phyloP scores from a whole-genome alignment of 768 basidiomycete species.

The Russula emetica region DNA sequence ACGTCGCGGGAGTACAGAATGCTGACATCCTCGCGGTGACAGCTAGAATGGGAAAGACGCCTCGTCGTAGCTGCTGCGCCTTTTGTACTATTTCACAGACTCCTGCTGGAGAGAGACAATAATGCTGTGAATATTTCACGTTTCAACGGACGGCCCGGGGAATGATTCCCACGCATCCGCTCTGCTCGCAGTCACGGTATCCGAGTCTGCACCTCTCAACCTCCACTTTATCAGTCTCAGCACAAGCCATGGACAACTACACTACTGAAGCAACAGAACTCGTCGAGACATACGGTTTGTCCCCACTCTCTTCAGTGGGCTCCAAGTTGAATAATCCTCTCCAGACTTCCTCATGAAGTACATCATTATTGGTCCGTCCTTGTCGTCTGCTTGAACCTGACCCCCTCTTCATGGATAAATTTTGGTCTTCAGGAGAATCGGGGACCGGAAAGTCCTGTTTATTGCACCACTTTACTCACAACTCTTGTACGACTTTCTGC shows the following conservation, averaged over 20 bases:
- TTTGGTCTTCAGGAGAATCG: constrained; percentile 67
- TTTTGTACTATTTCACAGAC: constrained; percentile 69
- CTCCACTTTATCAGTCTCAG: neutral
- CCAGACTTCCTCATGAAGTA: constrained; percentile 98
- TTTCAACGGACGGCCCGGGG: neutral
- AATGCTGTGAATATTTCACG: too few relatives aligned
- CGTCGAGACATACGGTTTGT: constrained; percentile 84
- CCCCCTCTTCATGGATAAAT: constrained; percentile 9
- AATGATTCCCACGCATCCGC: constrained; percentile 5
- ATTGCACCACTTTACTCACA: constrained; percentile 94
- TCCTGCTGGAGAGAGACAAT: constrained; percentile 30
- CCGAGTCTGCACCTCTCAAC: neutral
- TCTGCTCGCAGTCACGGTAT: neutral
- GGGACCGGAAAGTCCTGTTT: constrained; percentile 97
- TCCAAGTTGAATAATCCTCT: neutral
- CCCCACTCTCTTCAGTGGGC: constrained; percentile 1
- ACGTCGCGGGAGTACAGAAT: constrained; percentile 56
- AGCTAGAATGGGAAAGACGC: constrained; percentile 68
- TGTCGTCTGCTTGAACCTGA: neutral
- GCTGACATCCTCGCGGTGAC: constrained; percentile 40
- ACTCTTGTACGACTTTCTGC: constrained; percentile 64
- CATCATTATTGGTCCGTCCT: constrained; percentile 79
- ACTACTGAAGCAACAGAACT: constrained; percentile 86
- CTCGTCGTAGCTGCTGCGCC: constrained; percentile 76
- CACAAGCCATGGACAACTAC: constrained; percentile 59